Base-by-base conservation (phyloP, 208 protist genomes). In the Trypanosoma caninum region DNA sequence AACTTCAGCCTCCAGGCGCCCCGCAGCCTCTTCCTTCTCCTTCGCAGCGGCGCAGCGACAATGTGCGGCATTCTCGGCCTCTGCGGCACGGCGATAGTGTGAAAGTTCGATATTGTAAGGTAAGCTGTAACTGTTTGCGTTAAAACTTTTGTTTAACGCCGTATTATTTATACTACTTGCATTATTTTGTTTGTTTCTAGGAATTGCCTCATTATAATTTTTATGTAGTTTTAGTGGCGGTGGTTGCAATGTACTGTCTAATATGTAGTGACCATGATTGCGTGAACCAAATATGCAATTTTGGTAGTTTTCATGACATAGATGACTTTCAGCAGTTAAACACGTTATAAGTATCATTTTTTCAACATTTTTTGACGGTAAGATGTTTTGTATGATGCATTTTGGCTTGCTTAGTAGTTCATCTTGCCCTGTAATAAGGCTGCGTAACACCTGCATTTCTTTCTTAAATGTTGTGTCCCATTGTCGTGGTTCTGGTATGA, bases 1-100 rank as follows among this genome's bases (percentile, higher is more conserved):
- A 6, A 52, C 55, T 45, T 71, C 53, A 9, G 44, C 28, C 44
- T 53, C 66, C 40, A 59, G 46, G 28, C 51, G 52, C 42, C 18
- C 22, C 18, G 61, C 60, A 27, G 69, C 63, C n/a, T 57, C 60
- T 30, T 60, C 69, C 46, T 69, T 63, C 23, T 44, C 47, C 27
- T 27, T 53, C 6, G 54, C 52, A 1, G 60, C 45, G 30, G 25
- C 55, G 16, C 28, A 56, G 30, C 40, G 48, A 6, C 23, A 14
- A 14, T 30, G 23, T 8, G 48, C 48, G 8, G 48, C 23, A 11
- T 33, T 30, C 48, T 54, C 47, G 44, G 46, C 54, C 46, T 35
- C 41, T 3, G 13, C 25, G 9, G 54, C 54, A 28, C 54, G 35
- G 20, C 30, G n/a, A 31, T 45, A 18, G 9, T n/a, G n/a, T n/a